Evolutionary conservation across 2,329 filamentous ascomycete genomes (phyloP).

Genomic region (Cyclaneusma minus): DNA sequence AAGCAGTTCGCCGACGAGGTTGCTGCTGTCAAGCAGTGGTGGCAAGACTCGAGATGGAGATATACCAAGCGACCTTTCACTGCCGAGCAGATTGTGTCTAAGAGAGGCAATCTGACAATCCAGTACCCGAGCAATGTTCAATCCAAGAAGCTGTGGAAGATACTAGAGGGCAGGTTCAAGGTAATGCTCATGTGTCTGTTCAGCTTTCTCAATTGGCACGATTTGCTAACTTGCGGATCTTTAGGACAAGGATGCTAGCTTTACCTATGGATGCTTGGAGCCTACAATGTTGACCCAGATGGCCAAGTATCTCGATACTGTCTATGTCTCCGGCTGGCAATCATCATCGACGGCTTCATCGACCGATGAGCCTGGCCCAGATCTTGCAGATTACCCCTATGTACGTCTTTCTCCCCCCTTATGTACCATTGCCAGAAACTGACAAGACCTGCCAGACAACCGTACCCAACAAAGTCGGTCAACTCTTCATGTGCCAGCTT

Average conservation of each 20-base stretch:
- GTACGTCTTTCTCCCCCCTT: constrained; percentile 29
- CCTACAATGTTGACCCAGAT: constrained; percentile 98
- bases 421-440: constrained; percentile 1
- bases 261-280: constrained; percentile 93
- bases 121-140: constrained; percentile 81
- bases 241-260: constrained; percentile 71
- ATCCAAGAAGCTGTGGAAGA: constrained; percentile 89
- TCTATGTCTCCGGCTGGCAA: constrained; percentile 98
- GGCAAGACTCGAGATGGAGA: constrained; percentile 81
- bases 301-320: constrained; percentile 96
- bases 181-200: constrained; percentile 31
- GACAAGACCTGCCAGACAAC: constrained; percentile 52
- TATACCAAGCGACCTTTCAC: constrained; percentile 87
- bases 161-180: constrained; percentile 74
- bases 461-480: constrained; percentile 93
- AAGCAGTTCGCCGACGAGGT: constrained; percentile 55
- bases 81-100: constrained; percentile 91
- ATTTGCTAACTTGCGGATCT: constrained; percentile 6
- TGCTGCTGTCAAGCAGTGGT: constrained; percentile 82
- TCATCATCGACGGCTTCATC: constrained; percentile 91
- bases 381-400: constrained; percentile 95
- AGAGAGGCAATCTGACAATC: constrained; percentile 81
- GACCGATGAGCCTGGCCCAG: constrained; percentile 89
- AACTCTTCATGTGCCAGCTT: constrained; percentile 95
- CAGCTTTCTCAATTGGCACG: background rate